Evolutionary conservation across 2,329 filamentous ascomycete species (phyloP).

Genomic region (Hansfordia pulvinata): DNA sequence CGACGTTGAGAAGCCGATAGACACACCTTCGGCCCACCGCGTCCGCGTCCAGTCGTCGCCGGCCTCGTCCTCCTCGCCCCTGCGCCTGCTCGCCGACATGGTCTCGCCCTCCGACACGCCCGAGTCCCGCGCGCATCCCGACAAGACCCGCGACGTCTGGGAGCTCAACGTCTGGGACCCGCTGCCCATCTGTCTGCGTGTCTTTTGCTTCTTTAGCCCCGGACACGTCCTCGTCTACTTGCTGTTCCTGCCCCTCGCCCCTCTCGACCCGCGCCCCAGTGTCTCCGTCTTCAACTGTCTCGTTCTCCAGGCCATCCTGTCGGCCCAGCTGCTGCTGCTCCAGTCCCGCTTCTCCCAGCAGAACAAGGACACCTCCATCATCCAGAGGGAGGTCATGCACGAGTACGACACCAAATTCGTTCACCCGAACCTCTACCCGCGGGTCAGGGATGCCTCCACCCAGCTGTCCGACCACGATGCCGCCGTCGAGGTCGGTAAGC

Average conservation of each 20-base stretch:
- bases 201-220: constrained; percentile 88
- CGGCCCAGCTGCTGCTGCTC: constrained; percentile 62
- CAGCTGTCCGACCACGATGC: constrained; percentile 53
- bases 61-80: constrained; percentile 55
- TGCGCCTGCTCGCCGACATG: constrained; percentile 59
- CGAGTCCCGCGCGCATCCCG: constrained; percentile 73
- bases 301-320: constrained; percentile 61
- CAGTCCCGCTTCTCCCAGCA: constrained; percentile 69
- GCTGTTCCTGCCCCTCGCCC: constrained; percentile 67
- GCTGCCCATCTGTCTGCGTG: constrained; percentile 62
- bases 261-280: constrained; percentile 68
- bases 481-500: constrained; percentile 34
- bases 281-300: constrained; percentile 75
- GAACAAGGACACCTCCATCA: constrained; percentile 67
- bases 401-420: constrained; percentile 97
- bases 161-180: constrained; percentile 92
- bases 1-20: constrained; percentile 60
- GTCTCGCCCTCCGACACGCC: constrained; percentile 57
- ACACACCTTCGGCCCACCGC: constrained; percentile 75
- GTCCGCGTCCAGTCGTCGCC: constrained; percentile 83
- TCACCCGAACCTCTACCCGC: constrained; percentile 72
- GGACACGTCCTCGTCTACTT: constrained; percentile 86
- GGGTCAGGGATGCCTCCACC: constrained; percentile 65
- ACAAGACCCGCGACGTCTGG: constrained; percentile 80
- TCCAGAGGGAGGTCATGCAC: constrained; percentile 83